Base-by-base conservation (phyloP, 176 grass and related monocot species). In the Puccinellia tenuiflora region DNA sequence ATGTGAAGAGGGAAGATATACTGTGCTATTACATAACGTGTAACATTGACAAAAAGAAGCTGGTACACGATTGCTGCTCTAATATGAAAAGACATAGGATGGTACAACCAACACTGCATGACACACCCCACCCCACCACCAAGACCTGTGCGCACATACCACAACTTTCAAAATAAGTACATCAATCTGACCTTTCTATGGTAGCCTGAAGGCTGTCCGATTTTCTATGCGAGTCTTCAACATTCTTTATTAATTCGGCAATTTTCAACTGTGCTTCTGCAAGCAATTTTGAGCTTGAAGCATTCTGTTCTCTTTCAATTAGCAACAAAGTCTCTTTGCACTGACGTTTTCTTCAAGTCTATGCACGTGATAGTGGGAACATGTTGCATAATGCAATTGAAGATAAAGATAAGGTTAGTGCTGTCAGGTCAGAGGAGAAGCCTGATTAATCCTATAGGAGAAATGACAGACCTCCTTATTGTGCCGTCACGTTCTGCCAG, bases 231-330 rank as follows among this genome's bases (percentile, higher is more conserved):
- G 73, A 18, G 8, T 86, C 84, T 79, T 90, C 79, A 79, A 86
- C n/a, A 74, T 86, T 90, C 55, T 82, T 90, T 83, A 86, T 86
- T 86, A 90, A 79, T 79, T 83, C 84, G 15, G 78, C 79, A 79
- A 57, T 83, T 86, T 81, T 86, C 38, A 76, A 82, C 77, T 86
- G 84, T 79, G 84, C 84, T 86, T 90, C 88, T 47, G 73, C 59
- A 65, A 83, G 79, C 62, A 90, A 72, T 73, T 78, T 90, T 90
- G 82, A 66, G 46, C 73, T 79, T 69, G 84, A 90, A 73, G 64
- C 65, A 86, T 86, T 86, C 57, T 90, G 84, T 90, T 90, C 84
- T 77, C 76, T 82, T 86, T 86, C 88, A 78, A 84, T 86, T 90
- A 78, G 84, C 38, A 90, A 86, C 61, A 90, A 64, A 79, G 84